Percentiles rank a stretch among this genome's conserved stretches.
These are phyloP conservation scores for Hansenula lynferdii DNA, from an alignment of 1,139 yeast genomes.

Conservation along the genomic window DNA sequence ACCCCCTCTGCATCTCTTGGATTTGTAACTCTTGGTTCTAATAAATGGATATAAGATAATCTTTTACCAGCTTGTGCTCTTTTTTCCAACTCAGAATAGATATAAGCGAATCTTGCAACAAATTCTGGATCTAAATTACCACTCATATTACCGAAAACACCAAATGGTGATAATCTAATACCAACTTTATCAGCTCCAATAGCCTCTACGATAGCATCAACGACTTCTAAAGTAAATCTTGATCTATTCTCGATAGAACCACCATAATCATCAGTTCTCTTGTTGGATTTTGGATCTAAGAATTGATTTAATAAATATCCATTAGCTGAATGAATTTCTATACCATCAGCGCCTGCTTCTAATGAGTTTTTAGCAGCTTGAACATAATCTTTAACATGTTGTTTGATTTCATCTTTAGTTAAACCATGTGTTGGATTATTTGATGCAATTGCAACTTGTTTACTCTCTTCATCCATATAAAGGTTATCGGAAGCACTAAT, in stretches of 20 bases:
- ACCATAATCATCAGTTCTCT: constrained; percentile 64
- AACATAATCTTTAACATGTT: constrained; percentile 32
- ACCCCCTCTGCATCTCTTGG: not conserved
- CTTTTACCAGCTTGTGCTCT: constrained; percentile 24
- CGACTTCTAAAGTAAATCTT: constrained; percentile 48
- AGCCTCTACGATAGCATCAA: constrained; percentile 45
- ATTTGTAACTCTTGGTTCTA: constrained; percentile 31
- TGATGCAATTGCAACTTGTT: constrained; percentile 13
- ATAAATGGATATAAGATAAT: constrained; percentile 37
- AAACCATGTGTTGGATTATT: constrained; percentile 14
- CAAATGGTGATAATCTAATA: constrained; percentile 56
- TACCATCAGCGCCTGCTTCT: constrained; percentile 62
- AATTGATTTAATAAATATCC: constrained; percentile 66
- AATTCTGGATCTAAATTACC: constrained; percentile 16
- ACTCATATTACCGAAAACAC: constrained; percentile 27
- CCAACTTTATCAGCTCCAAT: constrained; percentile 52
- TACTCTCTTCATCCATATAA: constrained; percentile 25
- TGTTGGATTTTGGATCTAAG: constrained; percentile 43
- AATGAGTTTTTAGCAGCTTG: constrained; percentile 37
- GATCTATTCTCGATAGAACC: constrained; percentile 64
- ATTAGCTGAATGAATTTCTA: constrained; percentile 66
- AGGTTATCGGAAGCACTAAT: constrained; percentile 17
- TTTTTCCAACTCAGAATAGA: constrained; percentile 31
- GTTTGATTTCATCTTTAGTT: constrained; percentile 39
- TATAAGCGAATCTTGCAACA: constrained; percentile 28